Evolutionary conservation across 306 rosid genomes (phyloP).

Genomic region (Pyrus bretschneideri): DNA sequence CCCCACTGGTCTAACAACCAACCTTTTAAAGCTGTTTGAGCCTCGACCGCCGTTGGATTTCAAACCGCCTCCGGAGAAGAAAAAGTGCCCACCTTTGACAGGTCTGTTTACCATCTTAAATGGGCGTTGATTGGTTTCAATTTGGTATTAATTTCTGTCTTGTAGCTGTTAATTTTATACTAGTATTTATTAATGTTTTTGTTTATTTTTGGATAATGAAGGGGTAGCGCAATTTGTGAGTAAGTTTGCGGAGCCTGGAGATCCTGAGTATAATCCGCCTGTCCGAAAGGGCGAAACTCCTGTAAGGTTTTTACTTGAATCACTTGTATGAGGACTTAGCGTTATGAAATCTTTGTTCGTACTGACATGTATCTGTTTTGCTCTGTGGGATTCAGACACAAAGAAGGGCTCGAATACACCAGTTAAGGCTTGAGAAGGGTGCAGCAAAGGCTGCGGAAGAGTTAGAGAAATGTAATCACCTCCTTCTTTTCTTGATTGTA

Average conservation of each 20-base stretch:
- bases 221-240: conserved; percentile 88
- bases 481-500: neutral
- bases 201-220: conserved; percentile 16
- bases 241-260: conserved; percentile 80
- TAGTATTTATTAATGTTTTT: neutral
- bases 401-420: conserved; percentile 83
- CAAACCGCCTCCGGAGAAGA: conserved; percentile 94
- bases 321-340: neutral
- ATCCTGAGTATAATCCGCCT: conserved; percentile 76
- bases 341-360: neutral
- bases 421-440: conserved; percentile 77
- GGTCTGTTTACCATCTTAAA: conserved; percentile 26
- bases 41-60: conserved; percentile 92
- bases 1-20: conserved; percentile 90
- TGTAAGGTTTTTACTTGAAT: conserved; percentile 35
- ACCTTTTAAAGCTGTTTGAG: conserved; percentile 89
- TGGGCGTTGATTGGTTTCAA: neutral
- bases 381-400: conserved; percentile 43
- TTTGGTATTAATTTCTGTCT: neutral
- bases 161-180: neutral
- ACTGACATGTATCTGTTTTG: neutral
- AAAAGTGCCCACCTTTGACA: conserved; percentile 83
- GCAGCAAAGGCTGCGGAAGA: conserved; percentile 89
- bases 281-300: conserved; percentile 70
- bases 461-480: conserved; percentile 74